Evolutionary conservation across 2,329 filamentous ascomycete genomes (phyloP).

Genomic region (Teratosphaeria gauchensis): DNA sequence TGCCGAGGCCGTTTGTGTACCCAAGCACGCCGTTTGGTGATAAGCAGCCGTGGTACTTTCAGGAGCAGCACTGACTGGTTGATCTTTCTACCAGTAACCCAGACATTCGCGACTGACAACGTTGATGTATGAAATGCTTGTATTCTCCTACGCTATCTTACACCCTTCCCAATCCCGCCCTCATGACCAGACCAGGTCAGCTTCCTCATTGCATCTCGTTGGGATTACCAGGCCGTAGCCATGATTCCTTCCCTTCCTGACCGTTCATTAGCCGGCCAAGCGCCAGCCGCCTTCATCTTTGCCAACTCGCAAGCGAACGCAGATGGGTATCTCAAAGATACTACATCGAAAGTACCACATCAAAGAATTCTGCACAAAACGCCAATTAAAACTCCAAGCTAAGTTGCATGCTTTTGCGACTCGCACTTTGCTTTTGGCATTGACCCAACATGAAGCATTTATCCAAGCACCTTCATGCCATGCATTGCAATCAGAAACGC

Average conservation of each 20-base stretch:
- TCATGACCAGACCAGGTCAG: neutral
- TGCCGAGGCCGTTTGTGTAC: conserved; percentile 56
- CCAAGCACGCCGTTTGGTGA: conserved; percentile 45
- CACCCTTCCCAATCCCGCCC: neutral
- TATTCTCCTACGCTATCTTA: neutral
- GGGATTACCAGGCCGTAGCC: neutral
- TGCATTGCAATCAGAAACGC: neutral
- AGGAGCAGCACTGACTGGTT: conserved; percentile 6
- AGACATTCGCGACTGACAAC: neutral
- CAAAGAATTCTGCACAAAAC: neutral
- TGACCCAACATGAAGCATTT: neutral
- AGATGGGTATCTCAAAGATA: neutral
- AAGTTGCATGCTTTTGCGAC: neutral
- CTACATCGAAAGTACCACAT: neutral
- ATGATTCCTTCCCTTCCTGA: neutral
- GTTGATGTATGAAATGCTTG: neutral
- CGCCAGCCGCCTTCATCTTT: neutral
- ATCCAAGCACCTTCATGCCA: neutral
- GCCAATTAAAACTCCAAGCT: neutral
- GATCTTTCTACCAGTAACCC: no score
- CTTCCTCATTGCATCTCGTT: neutral
- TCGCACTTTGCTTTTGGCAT: neutral
- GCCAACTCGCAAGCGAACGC: neutral
- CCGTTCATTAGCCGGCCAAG: neutral
- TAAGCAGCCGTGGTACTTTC: conserved; percentile 37